phyloP scores from a whole-genome alignment of 495 filamentous ascomycete genomes.

The Neurospora pannonica region DNA sequence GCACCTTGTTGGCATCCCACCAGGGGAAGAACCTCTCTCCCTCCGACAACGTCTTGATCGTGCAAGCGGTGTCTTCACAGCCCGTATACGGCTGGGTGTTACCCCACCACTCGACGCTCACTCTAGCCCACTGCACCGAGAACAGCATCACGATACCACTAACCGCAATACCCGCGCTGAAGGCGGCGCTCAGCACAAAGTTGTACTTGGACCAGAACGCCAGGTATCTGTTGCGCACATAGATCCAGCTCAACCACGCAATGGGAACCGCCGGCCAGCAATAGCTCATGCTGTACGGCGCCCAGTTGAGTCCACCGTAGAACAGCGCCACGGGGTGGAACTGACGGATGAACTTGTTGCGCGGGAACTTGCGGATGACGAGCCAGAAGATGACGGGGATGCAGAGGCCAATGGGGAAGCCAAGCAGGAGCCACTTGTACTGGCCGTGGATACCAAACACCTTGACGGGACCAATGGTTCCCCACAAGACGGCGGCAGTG shows the following conservation, averaged over 20 bases:
- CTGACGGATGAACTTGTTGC: constrained; percentile 24
- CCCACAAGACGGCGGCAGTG: constrained; percentile 36
- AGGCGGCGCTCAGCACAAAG: constrained; percentile 31
- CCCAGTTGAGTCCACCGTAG: constrained; percentile 23
- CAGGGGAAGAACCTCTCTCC: constrained; percentile 13
- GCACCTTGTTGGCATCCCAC: not conserved
- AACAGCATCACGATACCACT: constrained; percentile 34
- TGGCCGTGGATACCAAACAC: constrained; percentile 29
- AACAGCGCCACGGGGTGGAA: constrained; percentile 33
- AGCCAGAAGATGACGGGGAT: constrained; percentile 23
- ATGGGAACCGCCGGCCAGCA: constrained; percentile 32
- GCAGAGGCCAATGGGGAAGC: constrained; percentile 29
- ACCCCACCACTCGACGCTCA: constrained; percentile 35
- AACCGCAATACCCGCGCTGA: constrained; percentile 29
- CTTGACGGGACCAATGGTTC: constrained; percentile 35
- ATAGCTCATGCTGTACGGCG: constrained; percentile 30
- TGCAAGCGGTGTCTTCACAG: constrained; percentile 22
- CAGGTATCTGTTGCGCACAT: constrained; percentile 24
- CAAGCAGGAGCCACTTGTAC: constrained; percentile 26
- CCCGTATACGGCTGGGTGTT: constrained; percentile 22
- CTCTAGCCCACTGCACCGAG: constrained; percentile 21
- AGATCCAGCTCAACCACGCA: constrained; percentile 29
- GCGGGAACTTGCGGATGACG: constrained; percentile 22
- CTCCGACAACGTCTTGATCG: constrained; percentile 11
- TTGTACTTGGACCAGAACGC: constrained; percentile 39